phyloP scores from a whole-genome alignment of 1,284 basidiomycete species.

The Cryptococcus wingfieldii region DNA sequence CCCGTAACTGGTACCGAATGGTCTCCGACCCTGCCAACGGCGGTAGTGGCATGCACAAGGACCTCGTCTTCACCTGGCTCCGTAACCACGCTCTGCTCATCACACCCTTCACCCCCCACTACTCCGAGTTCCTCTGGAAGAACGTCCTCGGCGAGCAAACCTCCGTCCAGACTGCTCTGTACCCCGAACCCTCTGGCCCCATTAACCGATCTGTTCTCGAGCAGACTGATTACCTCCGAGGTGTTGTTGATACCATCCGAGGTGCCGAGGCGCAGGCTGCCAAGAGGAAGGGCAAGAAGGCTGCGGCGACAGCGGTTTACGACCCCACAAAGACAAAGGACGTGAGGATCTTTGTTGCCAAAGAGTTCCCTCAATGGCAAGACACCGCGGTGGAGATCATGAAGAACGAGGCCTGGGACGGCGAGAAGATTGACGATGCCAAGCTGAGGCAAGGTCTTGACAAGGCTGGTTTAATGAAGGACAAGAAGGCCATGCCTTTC shows the following conservation, averaged over 20 bases:
- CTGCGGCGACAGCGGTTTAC: conserved; percentile 53
- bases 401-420: conserved; percentile 61
- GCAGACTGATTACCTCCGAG: conserved; percentile 61
- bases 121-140: conserved; percentile 86
- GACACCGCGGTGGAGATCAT: conserved; percentile 73
- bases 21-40: conserved; percentile 69
- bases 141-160: conserved; percentile 66
- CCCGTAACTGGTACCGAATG: conserved; percentile 94
- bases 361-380: conserved; percentile 91
- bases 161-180: conserved; percentile 72
- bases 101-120: conserved; percentile 89
- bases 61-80: conserved; percentile 75
- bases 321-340: conserved; percentile 81
- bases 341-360: conserved; percentile 84
- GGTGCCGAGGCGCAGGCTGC: conserved; percentile 76
- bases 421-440: conserved; percentile 71
- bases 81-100: conserved; percentile 72
- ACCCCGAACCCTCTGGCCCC: conserved; percentile 52
- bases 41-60: conserved; percentile 74
- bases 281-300: conserved; percentile 57
- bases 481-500: conserved; percentile 95
- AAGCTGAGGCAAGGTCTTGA: conserved; percentile 69
- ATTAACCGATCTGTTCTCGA: conserved; percentile 59
- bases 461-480: conserved; percentile 81
- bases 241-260: conserved; percentile 61